phyloP scores from a whole-genome alignment of 441 rosid genomes.

The Populus trichocarpa region DNA sequence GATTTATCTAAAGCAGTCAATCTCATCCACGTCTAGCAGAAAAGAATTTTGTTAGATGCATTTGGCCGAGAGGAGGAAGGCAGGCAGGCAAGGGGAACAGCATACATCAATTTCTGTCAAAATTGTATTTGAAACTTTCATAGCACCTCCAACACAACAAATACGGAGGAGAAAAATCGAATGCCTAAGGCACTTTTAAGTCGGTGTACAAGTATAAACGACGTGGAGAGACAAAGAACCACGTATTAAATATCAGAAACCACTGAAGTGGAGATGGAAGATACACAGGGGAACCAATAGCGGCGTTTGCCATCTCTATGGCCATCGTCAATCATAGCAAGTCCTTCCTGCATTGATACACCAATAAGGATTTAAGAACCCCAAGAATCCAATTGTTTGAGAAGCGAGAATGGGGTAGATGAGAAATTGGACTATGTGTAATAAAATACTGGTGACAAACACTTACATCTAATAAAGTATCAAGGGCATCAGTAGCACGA shows the following conservation, averaged over 20 bases:
- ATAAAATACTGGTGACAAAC: conserved; percentile 3
- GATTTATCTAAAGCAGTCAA: not conserved
- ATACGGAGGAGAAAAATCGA: not conserved
- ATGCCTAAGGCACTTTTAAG: not conserved
- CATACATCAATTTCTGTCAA: not conserved
- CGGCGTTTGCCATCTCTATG: conserved; percentile 68
- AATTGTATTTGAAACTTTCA: not conserved
- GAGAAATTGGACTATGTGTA: not conserved
- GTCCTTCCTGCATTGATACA: conserved; percentile 59
- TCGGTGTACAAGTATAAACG: not conserved
- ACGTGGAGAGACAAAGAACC: not conserved
- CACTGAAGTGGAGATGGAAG: conserved; percentile 50
- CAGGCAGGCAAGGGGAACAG: not conserved
- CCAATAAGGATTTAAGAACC: conserved; percentile 20
- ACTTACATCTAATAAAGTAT: conserved; percentile 66
- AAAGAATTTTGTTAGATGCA: not conserved
- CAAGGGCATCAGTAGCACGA: conserved; percentile 74
- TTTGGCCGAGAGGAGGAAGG: too few relatives aligned
- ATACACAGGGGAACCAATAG: conserved; percentile 90
- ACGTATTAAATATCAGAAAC: conserved; percentile 32
- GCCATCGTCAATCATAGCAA: conserved; percentile 89
- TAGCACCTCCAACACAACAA: not conserved
- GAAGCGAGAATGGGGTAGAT: not conserved
- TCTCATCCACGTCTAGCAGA: not conserved
- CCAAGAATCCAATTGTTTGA: not conserved